Evolutionary conservation across 2,329 filamentous ascomycete genomes (phyloP), one percentile per base, ranked within the genome.

Genomic region (Botrytis cinerea): DNA sequence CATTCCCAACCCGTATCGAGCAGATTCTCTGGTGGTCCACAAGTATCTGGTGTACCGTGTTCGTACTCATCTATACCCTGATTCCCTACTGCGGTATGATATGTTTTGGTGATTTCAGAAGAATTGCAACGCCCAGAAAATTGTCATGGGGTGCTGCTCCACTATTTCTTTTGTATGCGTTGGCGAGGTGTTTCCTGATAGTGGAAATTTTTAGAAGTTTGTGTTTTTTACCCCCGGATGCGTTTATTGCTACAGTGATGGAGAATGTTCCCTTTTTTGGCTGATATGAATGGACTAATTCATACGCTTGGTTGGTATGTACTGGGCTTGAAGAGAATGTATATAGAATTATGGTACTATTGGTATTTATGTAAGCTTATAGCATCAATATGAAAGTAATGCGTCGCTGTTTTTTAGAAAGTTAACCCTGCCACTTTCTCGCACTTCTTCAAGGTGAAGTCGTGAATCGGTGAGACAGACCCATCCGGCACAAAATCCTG

Each of bases 1-100:
- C 16, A 5, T 78, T 78, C 45, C 75, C 75, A 20, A 71, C 76
- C 4, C 51, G 40, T 12, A 43, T 74, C 4, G 74, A 77, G 45
- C 57, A 46, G n/a, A 69, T 66, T n/a, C 22, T 76, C 16, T 77
- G 73, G 72, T 69, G 70, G 43, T 68, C 60, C 8, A 51, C 74
- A 14, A 72, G 72, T 45, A 38, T 75, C 12, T 75, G 64, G 46
- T 60, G 61, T 20, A 71, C 66, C 4, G 40, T 71, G 6, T 45
- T 54, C 40, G 46, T 73, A 22, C 35, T 71, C 4, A 57, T 69
- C n/a, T 73, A 60, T 7, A 63, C 68, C 4, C 68, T 70, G 6
- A 63, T 70, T 46, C 68, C 51, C 28, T 69, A 69, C 28, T 69
- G 48, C 22, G 66, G 48, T 20, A 57, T 69, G 35, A 32, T 69